Evolutionary conservation across 179 eudicot genomes (phyloP), one percentile per base, ranked within the genome.

Genomic region (Dionaea muscipula): DNA sequence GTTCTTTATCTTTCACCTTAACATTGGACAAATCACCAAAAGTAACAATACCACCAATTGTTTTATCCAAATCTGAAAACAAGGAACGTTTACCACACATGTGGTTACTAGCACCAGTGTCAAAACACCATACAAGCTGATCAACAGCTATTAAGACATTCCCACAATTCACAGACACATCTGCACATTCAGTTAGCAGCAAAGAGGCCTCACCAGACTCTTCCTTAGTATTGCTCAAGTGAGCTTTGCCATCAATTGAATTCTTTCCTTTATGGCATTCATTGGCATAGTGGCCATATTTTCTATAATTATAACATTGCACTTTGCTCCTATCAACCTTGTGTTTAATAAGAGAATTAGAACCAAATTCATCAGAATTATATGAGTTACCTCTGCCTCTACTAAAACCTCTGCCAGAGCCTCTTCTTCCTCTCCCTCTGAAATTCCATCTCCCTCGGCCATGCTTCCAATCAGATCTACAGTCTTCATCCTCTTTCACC

Each of bases 61-160:
- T n/a, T n/a, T 39, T 16, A 39, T 55, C 55, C 0, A 63, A 20
- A 35, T 54, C 37, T 7, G n/a, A n/a, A 27, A 63, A 35, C 12
- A 44, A 24, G 7, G n/a, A 47, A 10, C 24, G 27, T 38, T 64
- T 36, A 2, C 51, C 45, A 1, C 57, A 46, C 56, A 67, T 55
- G 38, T 72, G 69, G 12, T 51, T 56, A 14, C 44, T 59, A 20
- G 63, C 49, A 1, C 68, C 67, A 55, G 69, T 63, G 15, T 67
- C 69, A 20, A 63, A 8, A 2, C 51, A 26, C 61, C 61, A 75
- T 16, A 26, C 33, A 21, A 44, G 3, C 26, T 51, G 65, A 27
- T 25, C 50, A 11, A 26, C 12, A 0, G 59, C 10, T 11, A 23
- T 10, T n/a, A n/a, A 27, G 43, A 26, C 19, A 44, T 51, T n/a